Evolutionary conservation across 495 filamentous ascomycete species (phyloP).

Genomic region (Immersiella caudata): DNA sequence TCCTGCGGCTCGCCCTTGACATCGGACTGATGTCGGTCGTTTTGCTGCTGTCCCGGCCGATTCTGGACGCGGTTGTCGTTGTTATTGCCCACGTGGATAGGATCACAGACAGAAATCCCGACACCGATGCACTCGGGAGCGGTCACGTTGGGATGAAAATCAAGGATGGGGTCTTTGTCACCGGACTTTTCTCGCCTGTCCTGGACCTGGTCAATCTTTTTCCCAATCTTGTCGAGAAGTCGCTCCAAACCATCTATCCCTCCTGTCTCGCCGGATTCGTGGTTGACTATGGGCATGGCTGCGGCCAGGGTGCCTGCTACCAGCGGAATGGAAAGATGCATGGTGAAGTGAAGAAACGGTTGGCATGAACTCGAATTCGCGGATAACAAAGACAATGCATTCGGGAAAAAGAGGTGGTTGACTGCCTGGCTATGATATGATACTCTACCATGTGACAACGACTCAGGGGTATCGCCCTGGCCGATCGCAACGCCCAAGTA

Average conservation of each 20-base stretch:
- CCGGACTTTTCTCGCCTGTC: not conserved
- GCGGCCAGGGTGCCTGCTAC: too few species aligned
- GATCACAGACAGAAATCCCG: not conserved
- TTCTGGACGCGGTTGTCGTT: constrained; percentile 2
- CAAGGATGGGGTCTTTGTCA: not conserved
- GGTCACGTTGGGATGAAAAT: not conserved
- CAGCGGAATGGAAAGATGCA: not conserved
- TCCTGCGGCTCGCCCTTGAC: not conserved
- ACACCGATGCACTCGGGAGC: not conserved
- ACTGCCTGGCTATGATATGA: not conserved
- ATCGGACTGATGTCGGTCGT: too few species aligned
- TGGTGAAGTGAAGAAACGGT: not conserved
- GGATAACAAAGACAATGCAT: too few species aligned
- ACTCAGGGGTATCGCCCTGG: not conserved
- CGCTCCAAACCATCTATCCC: not conserved
- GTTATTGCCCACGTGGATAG: not conserved
- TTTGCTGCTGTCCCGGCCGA: too few species aligned
- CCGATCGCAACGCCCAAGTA: not conserved
- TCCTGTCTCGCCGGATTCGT: not conserved
- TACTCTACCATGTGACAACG: not conserved
- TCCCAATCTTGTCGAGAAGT: not conserved
- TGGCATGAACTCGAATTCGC: not conserved
- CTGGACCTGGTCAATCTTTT: not conserved
- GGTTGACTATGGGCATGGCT: not conserved
- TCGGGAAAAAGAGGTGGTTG: not conserved